A percentile compares a stretch with the other conserved stretches of the same genome.
Evolutionary conservation across 2,329 filamentous ascomycete species (phyloP).

Genomic region (Fusarium austroafricanum): DNA sequence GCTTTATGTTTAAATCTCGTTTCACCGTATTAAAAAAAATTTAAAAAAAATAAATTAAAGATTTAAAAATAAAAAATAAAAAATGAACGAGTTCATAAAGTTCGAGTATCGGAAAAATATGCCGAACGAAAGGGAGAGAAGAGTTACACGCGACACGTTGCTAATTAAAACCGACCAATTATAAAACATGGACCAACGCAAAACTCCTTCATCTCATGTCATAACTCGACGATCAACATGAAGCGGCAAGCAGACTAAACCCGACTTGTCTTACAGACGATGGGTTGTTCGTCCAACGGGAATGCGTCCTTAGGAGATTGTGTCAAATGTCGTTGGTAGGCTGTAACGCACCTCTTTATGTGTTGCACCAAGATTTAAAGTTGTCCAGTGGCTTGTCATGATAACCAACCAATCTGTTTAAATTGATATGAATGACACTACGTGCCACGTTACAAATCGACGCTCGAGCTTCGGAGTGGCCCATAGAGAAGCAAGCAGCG

Average conservation of each 20-base stretch:
- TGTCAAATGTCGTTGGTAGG: neutral
- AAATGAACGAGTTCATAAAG: neutral
- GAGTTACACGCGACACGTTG: constrained; percentile 23
- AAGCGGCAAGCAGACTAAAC: constrained; percentile 27
- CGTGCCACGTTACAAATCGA: constrained; percentile 23
- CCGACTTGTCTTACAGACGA: constrained; percentile 10
- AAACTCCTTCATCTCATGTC: neutral
- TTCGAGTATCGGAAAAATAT: neutral
- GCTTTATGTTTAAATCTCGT: neutral
- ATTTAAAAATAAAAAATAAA: no score
- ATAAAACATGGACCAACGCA: constrained; percentile 8
- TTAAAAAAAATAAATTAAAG: no score
- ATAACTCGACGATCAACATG: constrained; percentile 19
- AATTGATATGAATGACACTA: constrained; percentile 7
- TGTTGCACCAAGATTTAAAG: constrained; percentile 27
- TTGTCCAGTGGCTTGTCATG: constrained; percentile 29
- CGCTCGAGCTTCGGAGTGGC: constrained; percentile 29
- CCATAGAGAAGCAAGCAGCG: constrained; percentile 1
- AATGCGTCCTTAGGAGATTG: constrained; percentile 9
- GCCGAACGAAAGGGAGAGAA: neutral
- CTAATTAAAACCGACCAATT: constrained; percentile 29
- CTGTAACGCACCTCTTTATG: neutral
- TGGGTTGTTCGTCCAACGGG: constrained; percentile 17
- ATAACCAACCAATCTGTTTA: constrained; percentile 27
- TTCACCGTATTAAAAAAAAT: neutral